phyloP scores from a whole-genome alignment of 495 filamentous ascomycete genomes.

The Cercophora sp. region DNA sequence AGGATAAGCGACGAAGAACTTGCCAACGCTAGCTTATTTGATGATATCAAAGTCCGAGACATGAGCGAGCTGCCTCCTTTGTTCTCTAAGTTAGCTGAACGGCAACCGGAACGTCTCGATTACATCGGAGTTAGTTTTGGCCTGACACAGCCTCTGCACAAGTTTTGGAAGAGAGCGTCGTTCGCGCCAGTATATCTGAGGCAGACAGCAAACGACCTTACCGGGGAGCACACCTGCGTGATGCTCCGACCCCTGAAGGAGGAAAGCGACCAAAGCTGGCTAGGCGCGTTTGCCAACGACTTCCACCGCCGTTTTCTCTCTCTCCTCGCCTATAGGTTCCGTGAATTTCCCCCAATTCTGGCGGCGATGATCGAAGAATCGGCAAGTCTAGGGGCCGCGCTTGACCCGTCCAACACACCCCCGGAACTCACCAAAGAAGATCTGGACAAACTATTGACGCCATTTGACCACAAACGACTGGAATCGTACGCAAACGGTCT shows the following conservation, averaged over 20 bases:
- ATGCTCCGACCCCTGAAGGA: slow-evolving; percentile 79
- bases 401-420: slow-evolving; percentile 46
- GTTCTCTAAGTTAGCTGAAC: slow-evolving; percentile 83
- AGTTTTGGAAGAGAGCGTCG: slow-evolving; percentile 89
- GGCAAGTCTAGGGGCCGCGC: slow-evolving; percentile 66
- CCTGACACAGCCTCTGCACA: slow-evolving; percentile 81
- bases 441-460: slow-evolving; percentile 72
- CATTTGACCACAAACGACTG: slow-evolving; percentile 90
- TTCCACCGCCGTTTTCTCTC: slow-evolving; percentile 89
- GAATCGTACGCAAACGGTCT: slow-evolving; percentile 95
- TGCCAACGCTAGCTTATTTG: slow-evolving; percentile 68
- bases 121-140: slow-evolving; percentile 96
- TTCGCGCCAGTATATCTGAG: slow-evolving; percentile 91
- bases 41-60: slow-evolving; percentile 86
- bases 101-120: slow-evolving; percentile 74
- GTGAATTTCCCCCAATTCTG: slow-evolving; percentile 72
- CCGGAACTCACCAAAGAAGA: slow-evolving; percentile 61
- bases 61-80: slow-evolving; percentile 88
- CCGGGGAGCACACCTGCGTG: slow-evolving; percentile 95
- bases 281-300: slow-evolving; percentile 84
- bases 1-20: slow-evolving; percentile 84
- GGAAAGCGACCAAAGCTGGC: slow-evolving; percentile 69
- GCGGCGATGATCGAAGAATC: slow-evolving; percentile 88
- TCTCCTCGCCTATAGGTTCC: slow-evolving; percentile 88
- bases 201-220: slow-evolving; percentile 93